Percentiles rank a stretch among this genome's conserved stretches.
phyloP scores from a whole-genome alignment of 129 eudicot species.

The Centrapalus pauciflorus region DNA sequence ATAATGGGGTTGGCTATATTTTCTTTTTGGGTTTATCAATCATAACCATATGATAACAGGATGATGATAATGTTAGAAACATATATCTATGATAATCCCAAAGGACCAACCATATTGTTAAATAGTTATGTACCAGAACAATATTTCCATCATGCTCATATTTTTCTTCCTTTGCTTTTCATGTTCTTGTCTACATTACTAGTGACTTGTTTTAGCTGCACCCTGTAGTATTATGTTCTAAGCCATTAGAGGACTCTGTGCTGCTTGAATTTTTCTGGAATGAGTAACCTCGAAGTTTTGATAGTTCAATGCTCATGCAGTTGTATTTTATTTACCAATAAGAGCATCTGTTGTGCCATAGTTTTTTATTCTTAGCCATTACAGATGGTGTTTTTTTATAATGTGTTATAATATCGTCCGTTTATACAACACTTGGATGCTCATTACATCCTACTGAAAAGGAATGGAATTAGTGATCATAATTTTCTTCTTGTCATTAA shows the following conservation, averaged over 20 bases:
- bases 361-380: not conserved
- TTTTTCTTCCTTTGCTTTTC: not conserved
- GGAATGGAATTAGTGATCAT: not conserved
- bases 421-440: slow-evolving; percentile 6
- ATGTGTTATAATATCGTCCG: not conserved
- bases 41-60: not conserved
- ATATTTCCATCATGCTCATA: not conserved
- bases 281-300: not conserved
- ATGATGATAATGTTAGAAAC: not conserved
- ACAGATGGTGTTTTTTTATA: not conserved
- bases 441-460: not conserved
- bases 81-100: too few relatives aligned
- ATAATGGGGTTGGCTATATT: not conserved
- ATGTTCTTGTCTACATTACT: not conserved
- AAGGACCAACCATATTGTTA: too few relatives aligned
- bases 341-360: not conserved
- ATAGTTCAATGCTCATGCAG: not conserved
- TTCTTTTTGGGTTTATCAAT: not conserved
- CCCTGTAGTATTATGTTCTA: not conserved
- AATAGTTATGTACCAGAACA: too few relatives aligned
- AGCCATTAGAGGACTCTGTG: not conserved
- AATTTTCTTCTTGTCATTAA: slow-evolving; percentile 23
- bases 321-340: not conserved
- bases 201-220: not conserved
- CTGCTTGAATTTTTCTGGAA: not conserved